Conservation (phyloP, 306 rosid species). For the Carpinus fangiana region DNA sequence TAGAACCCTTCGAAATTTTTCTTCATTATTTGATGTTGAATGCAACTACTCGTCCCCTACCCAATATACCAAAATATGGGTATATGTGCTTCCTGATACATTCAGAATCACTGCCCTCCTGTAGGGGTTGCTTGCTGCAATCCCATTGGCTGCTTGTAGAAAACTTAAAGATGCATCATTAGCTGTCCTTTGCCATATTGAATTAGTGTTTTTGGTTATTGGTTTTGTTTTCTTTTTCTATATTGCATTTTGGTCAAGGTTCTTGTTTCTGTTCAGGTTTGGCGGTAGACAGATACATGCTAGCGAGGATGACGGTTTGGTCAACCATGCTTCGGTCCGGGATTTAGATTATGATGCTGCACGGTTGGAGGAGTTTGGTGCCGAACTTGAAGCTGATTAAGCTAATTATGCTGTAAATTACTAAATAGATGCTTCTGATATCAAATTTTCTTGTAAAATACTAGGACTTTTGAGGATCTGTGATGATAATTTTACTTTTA, state of each 20-base stretch:
- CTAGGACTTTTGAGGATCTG: background rate
- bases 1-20: background rate
- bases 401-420: background rate
- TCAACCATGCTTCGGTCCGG: constrained; percentile 73
- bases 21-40: background rate
- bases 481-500: background rate
- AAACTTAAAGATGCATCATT: no score
- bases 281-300: constrained; percentile 93
- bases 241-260: background rate
- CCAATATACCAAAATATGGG: background rate
- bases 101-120: background rate
- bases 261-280: constrained; percentile 54
- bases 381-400: constrained; percentile 89
- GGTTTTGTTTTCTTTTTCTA: background rate
- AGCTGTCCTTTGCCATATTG: no score
- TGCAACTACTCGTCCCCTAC: constrained; percentile 8
- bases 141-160: background rate
- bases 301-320: constrained; percentile 75
- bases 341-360: constrained; percentile 69
- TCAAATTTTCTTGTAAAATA: background rate
- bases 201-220: background rate
- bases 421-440: background rate
- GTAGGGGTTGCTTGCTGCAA: background rate
- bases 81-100: background rate
- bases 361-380: constrained; percentile 81